These are phyloP conservation scores for Hirschfeldia incana DNA, from an alignment of 345 rosid genomes.

Conservation along the genomic window DNA sequence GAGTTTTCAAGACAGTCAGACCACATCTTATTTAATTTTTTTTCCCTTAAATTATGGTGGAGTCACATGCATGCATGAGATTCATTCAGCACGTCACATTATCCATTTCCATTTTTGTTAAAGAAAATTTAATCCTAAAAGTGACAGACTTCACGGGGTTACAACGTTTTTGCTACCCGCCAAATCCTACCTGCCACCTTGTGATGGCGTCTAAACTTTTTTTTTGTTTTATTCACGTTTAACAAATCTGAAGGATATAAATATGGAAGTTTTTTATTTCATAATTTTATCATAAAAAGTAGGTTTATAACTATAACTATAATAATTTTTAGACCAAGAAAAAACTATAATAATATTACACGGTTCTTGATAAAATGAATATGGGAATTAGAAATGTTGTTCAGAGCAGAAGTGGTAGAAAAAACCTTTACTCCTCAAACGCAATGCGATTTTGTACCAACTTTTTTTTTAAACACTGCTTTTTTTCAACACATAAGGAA, in stretches of 20 bases:
- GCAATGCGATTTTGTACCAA: not conserved
- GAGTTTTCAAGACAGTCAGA: constrained; percentile 13
- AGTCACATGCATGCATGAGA: constrained; percentile 36
- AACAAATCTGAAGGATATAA: not conserved
- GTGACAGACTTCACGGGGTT: constrained; percentile 37
- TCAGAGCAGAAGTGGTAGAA: not conserved
- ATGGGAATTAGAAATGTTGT: not conserved
- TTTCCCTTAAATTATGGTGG: not conserved
- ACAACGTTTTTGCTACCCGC: constrained; percentile 29
- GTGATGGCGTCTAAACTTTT: constrained; percentile 12
- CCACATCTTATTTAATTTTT: not conserved
- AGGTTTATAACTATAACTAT: not conserved
- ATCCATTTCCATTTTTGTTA: constrained; percentile 10
- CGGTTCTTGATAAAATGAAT: not conserved
- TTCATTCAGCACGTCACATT: constrained; percentile 30
- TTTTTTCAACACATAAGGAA: no score
- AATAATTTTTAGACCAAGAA: no score
- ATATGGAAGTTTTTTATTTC: not conserved
- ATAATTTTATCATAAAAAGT: not conserved
- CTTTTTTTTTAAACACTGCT: no score
- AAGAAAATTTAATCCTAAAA: constrained; percentile 3
- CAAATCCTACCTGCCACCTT: constrained; percentile 29
- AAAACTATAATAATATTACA: not conserved
- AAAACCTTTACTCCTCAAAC: not conserved
- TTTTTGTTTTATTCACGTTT: constrained; percentile 13